Conservation (phyloP, 2,329 filamentous ascomycete genomes). For the Drechmeria coniospora region DNA sequence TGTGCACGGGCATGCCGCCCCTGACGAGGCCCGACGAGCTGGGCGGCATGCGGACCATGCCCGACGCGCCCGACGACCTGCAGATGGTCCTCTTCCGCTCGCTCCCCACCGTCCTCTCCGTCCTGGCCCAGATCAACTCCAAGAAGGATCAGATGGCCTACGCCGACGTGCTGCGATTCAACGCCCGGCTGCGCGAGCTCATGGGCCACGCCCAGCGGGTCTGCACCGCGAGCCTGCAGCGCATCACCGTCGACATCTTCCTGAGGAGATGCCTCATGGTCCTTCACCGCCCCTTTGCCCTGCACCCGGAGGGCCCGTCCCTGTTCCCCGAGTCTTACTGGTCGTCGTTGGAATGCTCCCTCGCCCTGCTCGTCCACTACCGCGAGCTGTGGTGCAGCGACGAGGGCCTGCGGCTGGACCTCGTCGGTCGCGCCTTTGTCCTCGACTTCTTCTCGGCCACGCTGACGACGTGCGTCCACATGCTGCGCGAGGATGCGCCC, state of each 20-base stretch:
- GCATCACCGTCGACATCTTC: conserved; percentile 19
- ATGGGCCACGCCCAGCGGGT: conserved; percentile 15
- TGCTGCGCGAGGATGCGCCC: conserved; percentile 18
- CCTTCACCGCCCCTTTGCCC: conserved; percentile 19
- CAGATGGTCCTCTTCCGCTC: conserved; percentile 17
- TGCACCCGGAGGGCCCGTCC: conserved; percentile 16
- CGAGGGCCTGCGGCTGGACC: conserved; percentile 10
- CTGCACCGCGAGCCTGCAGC: conserved; percentile 15
- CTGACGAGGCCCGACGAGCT: conserved; percentile 17
- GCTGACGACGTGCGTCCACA: conserved; percentile 17
- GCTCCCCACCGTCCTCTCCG: conserved; percentile 15
- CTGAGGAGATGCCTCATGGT: conserved; percentile 20
- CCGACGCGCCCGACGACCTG: conserved; percentile 13
- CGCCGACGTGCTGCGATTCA: conserved; percentile 17
- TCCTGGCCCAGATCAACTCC: conserved; percentile 18
- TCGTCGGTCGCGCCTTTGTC: conserved; percentile 18
- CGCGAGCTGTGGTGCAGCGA: conserved; percentile 18
- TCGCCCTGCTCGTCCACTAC: conserved; percentile 19
- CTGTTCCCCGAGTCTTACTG: conserved; percentile 20
- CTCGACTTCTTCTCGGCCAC: conserved; percentile 21
- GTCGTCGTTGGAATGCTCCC: conserved; percentile 20
- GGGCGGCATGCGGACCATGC: conserved; percentile 10
- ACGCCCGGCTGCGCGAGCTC: conserved; percentile 15
- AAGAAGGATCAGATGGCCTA: conserved; percentile 16
- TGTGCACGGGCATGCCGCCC: conserved; percentile 19